phyloP scores from a whole-genome alignment of 2,329 filamentous ascomycete species.

The Aspergillus sp. region DNA sequence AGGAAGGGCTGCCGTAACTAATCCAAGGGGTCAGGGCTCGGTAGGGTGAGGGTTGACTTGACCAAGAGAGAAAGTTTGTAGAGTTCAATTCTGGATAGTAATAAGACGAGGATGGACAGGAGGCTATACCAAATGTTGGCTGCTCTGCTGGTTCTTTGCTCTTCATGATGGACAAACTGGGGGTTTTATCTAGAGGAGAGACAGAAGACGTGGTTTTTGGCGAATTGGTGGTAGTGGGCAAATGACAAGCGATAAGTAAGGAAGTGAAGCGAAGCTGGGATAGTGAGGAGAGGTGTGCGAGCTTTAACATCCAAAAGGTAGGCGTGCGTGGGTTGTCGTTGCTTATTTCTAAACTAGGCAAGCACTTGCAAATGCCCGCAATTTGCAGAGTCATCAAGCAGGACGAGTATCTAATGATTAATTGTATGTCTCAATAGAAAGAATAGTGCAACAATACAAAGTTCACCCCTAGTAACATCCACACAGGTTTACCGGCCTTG shows the following conservation, averaged over 20 bases:
- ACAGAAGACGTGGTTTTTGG: neutral
- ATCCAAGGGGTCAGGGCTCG: constrained; percentile 1
- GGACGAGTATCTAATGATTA: neutral
- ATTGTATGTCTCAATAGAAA: constrained; percentile 2
- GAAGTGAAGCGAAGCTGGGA: too few relatives aligned
- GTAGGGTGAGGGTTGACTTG: neutral
- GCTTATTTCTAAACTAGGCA: neutral
- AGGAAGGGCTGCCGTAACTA: neutral
- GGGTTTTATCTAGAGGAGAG: neutral
- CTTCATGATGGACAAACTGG: too few relatives aligned
- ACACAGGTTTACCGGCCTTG: neutral
- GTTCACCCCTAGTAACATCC: neutral
- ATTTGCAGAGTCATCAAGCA: neutral
- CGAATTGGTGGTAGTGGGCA: neutral
- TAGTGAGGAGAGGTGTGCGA: neutral
- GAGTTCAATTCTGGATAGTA: neutral
- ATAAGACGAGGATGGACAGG: neutral
- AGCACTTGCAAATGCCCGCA: neutral
- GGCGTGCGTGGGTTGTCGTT: neutral
- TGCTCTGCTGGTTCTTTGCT: neutral
- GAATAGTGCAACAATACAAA: constrained; percentile 6
- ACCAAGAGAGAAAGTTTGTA: neutral
- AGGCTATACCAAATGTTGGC: neutral
- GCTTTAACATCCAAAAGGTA: neutral
- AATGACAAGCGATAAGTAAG: neutral